Percentiles rank a stretch among this genome's conserved stretches.
Evolutionary conservation across 2,329 filamentous ascomycete species (phyloP).

Genomic region (Knoxdaviesia capensis): DNA sequence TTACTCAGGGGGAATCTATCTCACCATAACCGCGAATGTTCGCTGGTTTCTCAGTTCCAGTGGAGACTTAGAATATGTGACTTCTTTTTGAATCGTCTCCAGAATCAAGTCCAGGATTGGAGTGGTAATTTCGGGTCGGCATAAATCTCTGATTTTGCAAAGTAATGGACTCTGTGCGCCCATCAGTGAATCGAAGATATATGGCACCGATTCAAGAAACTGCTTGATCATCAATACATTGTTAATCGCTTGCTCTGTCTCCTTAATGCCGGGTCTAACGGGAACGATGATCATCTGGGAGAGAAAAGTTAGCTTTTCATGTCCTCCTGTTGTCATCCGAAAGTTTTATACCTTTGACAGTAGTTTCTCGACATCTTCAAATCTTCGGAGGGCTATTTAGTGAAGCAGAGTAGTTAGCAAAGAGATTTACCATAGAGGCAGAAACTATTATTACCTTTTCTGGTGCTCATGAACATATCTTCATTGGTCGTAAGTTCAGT

Average conservation of each 20-base stretch:
- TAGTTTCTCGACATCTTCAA: conserved; percentile 62
- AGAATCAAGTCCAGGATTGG: conserved; percentile 45
- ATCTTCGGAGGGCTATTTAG: conserved; percentile 16
- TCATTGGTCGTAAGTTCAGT: conserved; percentile 67
- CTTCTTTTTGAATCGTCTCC: conserved; percentile 59
- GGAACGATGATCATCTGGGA: conserved; percentile 57
- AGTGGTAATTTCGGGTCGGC: conserved; percentile 38
- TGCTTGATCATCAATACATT: conserved; percentile 73
- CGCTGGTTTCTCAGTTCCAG: conserved; percentile 79
- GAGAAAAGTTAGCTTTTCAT: neutral
- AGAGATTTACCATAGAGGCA: neutral
- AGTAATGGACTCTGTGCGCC: conserved; percentile 45
- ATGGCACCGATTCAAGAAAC: conserved; percentile 48
- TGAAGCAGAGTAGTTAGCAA: neutral
- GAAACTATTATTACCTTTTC: conserved; percentile 33
- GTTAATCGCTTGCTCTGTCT: conserved; percentile 66
- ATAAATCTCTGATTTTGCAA: conserved; percentile 47
- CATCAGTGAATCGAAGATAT: conserved; percentile 46
- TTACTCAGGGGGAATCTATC: neutral
- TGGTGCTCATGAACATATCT: conserved; percentile 62
- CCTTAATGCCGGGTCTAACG: conserved; percentile 40
- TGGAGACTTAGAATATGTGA: conserved; percentile 55
- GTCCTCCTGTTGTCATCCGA: too few relatives aligned
- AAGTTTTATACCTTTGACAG: conserved; percentile 41
- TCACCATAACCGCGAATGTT: conserved; percentile 67